Conservation (phyloP, 768 basidiomycete species). For the Amyloporia xantha region DNA sequence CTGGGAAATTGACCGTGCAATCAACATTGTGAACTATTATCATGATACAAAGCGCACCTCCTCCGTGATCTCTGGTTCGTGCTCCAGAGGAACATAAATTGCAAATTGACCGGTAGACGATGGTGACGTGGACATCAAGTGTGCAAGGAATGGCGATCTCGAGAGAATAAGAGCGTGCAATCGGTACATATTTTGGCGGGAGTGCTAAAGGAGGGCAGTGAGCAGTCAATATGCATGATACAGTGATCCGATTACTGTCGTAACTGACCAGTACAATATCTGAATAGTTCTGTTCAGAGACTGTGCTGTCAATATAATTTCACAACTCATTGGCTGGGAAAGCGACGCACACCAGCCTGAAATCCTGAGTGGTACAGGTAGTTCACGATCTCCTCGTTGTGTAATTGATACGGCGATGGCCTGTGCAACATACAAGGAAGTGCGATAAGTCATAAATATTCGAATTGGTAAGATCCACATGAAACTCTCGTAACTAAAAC, state of each 20-base stretch:
- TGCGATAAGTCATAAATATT: too few species aligned
- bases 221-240: constrained; percentile 3
- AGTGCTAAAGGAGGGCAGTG: constrained; percentile 42
- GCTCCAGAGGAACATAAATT: constrained; percentile 69
- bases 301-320: not conserved
- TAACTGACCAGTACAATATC: constrained; percentile 70
- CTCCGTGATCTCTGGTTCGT: constrained; percentile 76
- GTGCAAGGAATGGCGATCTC: constrained; percentile 81
- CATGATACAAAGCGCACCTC: constrained; percentile 48
- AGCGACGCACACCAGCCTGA: constrained; percentile 65
- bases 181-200: constrained; percentile 66
- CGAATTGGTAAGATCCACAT: too few species aligned
- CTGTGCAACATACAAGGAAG: not conserved
- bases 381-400: constrained; percentile 73
- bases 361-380: constrained; percentile 78
- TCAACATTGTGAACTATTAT: constrained; percentile 11
- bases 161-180: constrained; percentile 84
- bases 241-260: constrained; percentile 10
- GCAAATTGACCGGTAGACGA: constrained; percentile 57
- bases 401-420: constrained; percentile 44
- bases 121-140: constrained; percentile 79
- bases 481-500: too few species aligned
- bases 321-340: too few species aligned
- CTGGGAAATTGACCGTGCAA: constrained; percentile 27
- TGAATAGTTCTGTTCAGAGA: constrained; percentile 58